These are phyloP conservation scores for Extremus antarcticus DNA, from an alignment of 495 filamentous ascomycete genomes.

Conservation along the genomic window DNA sequence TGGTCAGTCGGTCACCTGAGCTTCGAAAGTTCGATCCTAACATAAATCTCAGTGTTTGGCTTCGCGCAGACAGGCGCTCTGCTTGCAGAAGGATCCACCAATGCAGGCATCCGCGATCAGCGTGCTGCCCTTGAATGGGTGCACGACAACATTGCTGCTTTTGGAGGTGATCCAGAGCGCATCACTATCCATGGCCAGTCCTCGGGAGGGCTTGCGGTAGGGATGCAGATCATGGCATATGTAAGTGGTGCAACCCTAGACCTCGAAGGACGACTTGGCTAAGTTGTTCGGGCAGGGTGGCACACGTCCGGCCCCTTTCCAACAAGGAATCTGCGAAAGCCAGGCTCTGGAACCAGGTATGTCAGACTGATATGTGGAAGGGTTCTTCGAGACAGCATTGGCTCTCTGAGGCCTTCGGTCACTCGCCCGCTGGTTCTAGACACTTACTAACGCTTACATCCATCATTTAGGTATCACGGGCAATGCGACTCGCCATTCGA, in stretches of 20 bases:
- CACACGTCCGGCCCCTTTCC: constrained; percentile 5
- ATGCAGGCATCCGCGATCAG: constrained; percentile 33
- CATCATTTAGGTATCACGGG: too few relatives aligned
- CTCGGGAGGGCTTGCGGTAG: constrained; percentile 38
- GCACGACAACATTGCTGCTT: constrained; percentile 26
- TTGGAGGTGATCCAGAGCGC: constrained; percentile 27
- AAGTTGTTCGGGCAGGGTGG: too few relatives aligned
- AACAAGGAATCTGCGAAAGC: constrained; percentile 4
- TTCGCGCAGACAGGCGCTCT: not conserved
- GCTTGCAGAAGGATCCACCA: constrained; percentile 47
- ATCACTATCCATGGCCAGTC: constrained; percentile 71
- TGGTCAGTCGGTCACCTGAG: not conserved
- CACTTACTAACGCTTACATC: too few relatives aligned
- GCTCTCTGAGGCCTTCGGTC: too few relatives aligned
- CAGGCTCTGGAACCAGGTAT: not conserved
- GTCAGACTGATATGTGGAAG: too few relatives aligned
- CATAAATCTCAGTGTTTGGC: not conserved
- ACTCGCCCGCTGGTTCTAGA: too few relatives aligned
- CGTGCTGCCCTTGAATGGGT: constrained; percentile 27
- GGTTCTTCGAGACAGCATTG: too few relatives aligned
- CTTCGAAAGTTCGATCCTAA: not conserved
- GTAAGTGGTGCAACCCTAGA: too few relatives aligned
- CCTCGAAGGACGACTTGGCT: too few relatives aligned
- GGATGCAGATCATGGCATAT: constrained; percentile 4
- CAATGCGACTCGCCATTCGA: not conserved